Evolutionary conservation across 2,329 filamentous ascomycete species (phyloP).

Genomic region (Calonectria pteridis): DNA sequence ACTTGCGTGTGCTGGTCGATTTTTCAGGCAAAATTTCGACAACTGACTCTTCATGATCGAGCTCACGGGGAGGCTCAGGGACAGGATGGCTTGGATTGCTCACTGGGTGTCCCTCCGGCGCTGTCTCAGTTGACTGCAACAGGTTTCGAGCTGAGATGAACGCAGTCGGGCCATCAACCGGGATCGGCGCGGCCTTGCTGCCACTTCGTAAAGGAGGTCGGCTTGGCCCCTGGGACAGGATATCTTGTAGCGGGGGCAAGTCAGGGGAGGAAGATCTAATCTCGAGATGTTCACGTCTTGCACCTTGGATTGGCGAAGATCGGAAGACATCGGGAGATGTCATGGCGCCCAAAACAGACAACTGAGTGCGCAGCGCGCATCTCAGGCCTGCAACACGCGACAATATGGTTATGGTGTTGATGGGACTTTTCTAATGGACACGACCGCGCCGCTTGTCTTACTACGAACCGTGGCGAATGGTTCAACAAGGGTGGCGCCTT

Average conservation of each 20-base stretch:
- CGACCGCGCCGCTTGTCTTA: not conserved
- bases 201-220: conserved; percentile 51
- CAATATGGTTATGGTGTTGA: conserved; percentile 44
- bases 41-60: conserved; percentile 37
- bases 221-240: conserved; percentile 55
- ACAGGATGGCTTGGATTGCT: not conserved
- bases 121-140: conserved; percentile 49
- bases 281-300: conserved; percentile 49
- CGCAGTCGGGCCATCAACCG: conserved; percentile 49
- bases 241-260: conserved; percentile 65
- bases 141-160: conserved; percentile 59
- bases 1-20: conserved; percentile 34
- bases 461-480: not conserved
- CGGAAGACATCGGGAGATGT: conserved; percentile 49
- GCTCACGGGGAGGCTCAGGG: conserved; percentile 12
- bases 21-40: conserved; percentile 38
- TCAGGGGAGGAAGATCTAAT: conserved; percentile 65
- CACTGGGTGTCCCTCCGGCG: conserved; percentile 1
- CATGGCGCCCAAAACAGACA: conserved; percentile 46
- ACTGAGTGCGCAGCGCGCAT: conserved; percentile 63
- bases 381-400: conserved; percentile 46
- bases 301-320: conserved; percentile 47
- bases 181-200: conserved; percentile 53
- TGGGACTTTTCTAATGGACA: conserved; percentile 15
- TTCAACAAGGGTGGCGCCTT: conserved; percentile 18